Percentiles rank a stretch among this genome's conserved stretches.
These are phyloP conservation scores for Pelargonium nanum DNA, from an alignment of 345 rosid species.

Conservation along the genomic window DNA sequence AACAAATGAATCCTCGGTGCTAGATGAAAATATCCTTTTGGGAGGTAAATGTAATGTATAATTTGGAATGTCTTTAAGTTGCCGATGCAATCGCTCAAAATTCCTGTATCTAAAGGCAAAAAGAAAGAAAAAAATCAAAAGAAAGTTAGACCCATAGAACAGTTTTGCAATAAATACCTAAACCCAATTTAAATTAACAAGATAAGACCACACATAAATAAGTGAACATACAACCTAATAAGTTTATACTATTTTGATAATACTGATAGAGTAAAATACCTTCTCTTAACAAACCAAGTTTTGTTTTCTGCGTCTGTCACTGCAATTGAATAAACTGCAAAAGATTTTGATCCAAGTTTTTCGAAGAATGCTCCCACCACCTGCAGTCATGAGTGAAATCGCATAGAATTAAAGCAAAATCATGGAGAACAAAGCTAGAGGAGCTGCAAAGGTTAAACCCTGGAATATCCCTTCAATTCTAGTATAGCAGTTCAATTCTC, in stretches of 20 bases:
- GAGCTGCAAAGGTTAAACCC: conserved; percentile 11
- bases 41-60: conserved; percentile 95
- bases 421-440: conserved; percentile 8
- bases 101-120: conserved; percentile 70
- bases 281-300: conserved; percentile 95
- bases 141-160: background rate
- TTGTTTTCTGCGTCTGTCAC: conserved; percentile 71
- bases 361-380: conserved; percentile 94
- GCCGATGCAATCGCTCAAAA: conserved; percentile 86
- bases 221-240: background rate
- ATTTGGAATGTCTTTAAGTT: conserved; percentile 93
- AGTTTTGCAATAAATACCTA: background rate
- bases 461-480: background rate
- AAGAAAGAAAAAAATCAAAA: conserved; percentile 9
- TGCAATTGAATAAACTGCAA: conserved; percentile 97
- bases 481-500: background rate
- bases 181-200: background rate
- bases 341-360: conserved; percentile 82
- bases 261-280: conserved; percentile 45
- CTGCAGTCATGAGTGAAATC: conserved; percentile 24
- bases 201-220: conserved; percentile 1
- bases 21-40: conserved; percentile 96
- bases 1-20: conserved; percentile 96
- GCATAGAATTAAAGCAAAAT: conserved; percentile 7
- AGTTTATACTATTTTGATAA: background rate